Evolutionary conservation across 108 stramenopile genomes (phyloP), one percentile per base, ranked within the genome.

Genomic region (Conticribra guillardii): DNA sequence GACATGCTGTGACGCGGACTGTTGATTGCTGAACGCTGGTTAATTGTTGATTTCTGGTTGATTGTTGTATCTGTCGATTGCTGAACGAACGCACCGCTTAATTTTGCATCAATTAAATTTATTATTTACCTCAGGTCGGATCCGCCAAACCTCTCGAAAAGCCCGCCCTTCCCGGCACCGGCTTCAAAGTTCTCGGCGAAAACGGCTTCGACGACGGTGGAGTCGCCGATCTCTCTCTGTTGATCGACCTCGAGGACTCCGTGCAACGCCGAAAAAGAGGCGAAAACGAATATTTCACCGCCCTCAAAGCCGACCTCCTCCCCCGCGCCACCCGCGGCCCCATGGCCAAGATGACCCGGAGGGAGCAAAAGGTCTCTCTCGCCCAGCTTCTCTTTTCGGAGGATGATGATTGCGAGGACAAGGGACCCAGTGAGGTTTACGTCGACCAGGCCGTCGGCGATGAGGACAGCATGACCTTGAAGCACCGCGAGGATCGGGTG

Each of bases 171-270:
- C 91, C 91, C 23, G 94, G 94, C 58, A 76, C 64, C 18, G 86
- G 87, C 34, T 91, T 89, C 83, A 96, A 93, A 62, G 89, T 89
- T 23, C 82, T 96, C 46, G 90, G 87, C 56, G 79, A 68, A 26
- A 87, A 89, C 1, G 92, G 94, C 46, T 93, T 85, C 74, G 91
- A 93, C 55, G 94, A 96, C 65, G 94, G 91, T 14, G 94, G 94
- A 65, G 94, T 96, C 15, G 92, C 87, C 78, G 94, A 96, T 82
- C 84, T 96, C 24, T 87, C 88, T 3, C 85, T 96, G 3, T 80
- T 93, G 19, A 90, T 96, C 76, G 94, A 96, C 74, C 76, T 96
- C 55, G 90, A 93, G 45, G 94, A 96, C 67, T 83, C 76, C 52
- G 91, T 90, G 30, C 84, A 87, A 50, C 76, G 91, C 52, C 90